phyloP scores from a whole-genome alignment of 2,329 filamentous ascomycete species.

The Colletotrichum destructivum region DNA sequence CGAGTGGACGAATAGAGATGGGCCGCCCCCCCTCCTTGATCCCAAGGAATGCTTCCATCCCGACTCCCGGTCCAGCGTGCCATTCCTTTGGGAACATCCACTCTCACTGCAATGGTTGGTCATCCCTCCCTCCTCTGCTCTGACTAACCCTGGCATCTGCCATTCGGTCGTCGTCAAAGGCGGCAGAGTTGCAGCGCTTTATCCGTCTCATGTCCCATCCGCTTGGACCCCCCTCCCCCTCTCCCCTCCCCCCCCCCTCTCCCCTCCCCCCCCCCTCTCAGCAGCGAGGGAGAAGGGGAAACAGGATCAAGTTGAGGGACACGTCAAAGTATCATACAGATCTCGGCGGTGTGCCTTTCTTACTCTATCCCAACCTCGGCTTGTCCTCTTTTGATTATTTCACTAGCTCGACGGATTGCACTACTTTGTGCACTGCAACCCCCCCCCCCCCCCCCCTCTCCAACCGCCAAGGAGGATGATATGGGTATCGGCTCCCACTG shows the following conservation, averaged over 20 bases:
- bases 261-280: too few relatives aligned
- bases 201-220: conserved; percentile 17
- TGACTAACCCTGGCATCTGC: conserved; percentile 12
- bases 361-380: conserved; percentile 10
- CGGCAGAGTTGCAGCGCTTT: background rate
- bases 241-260: too few relatives aligned
- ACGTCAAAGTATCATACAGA: background rate
- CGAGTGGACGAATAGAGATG: background rate
- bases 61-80: conserved; percentile 35
- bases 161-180: background rate
- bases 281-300: background rate
- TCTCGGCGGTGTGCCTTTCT: background rate
- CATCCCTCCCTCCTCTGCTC: background rate
- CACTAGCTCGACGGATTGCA: background rate
- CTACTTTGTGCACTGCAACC: too few relatives aligned
- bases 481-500: conserved; percentile 24
- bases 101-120: conserved; percentile 15
- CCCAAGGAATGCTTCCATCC: conserved; percentile 21
- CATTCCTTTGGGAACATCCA: conserved; percentile 39
- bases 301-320: background rate
- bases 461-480: conserved; percentile 24
- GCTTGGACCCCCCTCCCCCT: background rate
- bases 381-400: conserved; percentile 7
- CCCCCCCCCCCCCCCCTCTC: too few relatives aligned
- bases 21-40: background rate